Base-by-base conservation (phyloP, 2,329 filamentous ascomycete genomes). In the Hypoxylon sp. region DNA sequence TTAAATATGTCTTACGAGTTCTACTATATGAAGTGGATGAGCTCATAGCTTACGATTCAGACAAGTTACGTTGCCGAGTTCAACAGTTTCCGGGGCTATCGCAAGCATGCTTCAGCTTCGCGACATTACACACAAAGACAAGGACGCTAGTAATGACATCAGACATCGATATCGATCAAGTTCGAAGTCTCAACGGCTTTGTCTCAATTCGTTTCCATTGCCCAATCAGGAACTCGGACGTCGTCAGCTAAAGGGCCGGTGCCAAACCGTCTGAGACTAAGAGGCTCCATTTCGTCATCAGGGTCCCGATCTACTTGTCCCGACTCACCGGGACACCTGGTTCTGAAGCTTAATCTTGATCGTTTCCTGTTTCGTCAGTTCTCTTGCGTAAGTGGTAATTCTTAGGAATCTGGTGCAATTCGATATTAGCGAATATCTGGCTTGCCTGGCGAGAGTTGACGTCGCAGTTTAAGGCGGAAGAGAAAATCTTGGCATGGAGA, bases 121-220 rank as follows among this genome's bases (percentile, higher is more conserved):
- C 39, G 17, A n/a, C 55, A 55, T 48, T 32, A 27, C 57, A 31
- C 46, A 50, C 39, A 53, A 66, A 59, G 53, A 29, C 17, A 44
- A 48, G 47, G 37, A 52, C 44, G n/a, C 50, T 8, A 63, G 61
- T 68, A 42, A 70, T 75, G 73, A 75, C 73, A 75, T 75, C 74
- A 74, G 67, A 62, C 39, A 5, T 52, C 44, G n/a, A 51, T 11
- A 50, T 53, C 35, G 42, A 72, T 69, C 69, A 70, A 67, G 57
- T 46, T 68, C 62, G 55, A 69, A 48, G 44, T 66, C 59, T 55
- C 55, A 32, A 31, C 19, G 48, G 63, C 69, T 67, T 62, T 56
- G 53, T 68, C 65, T 37, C 56, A 48, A 47, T 48, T 31, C 42
- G 52, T 60, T 62, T 50, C 61, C 59, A 58, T 72, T 71, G 50